Conservation (phyloP, 2,329 filamentous ascomycete genomes). For the Tolypocladium tundrense region DNA sequence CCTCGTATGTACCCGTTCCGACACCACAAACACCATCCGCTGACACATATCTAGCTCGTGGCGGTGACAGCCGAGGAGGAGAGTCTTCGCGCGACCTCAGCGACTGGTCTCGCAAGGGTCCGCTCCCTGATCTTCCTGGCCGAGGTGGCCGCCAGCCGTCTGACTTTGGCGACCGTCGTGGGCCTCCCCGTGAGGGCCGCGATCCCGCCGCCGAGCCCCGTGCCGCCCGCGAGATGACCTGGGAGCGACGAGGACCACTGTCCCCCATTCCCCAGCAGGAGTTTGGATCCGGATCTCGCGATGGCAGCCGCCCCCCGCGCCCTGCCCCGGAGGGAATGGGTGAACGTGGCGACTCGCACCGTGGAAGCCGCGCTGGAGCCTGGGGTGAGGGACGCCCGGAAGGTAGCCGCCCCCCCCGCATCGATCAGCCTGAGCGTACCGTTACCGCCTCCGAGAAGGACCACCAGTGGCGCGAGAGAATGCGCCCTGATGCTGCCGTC, state of each 20-base stretch:
- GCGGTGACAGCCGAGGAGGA: conserved; percentile 45
- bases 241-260: conserved; percentile 90
- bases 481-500: conserved; percentile 66
- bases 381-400: conserved; percentile 70
- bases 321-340: conserved; percentile 41
- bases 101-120: conserved; percentile 90
- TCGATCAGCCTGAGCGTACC: conserved; percentile 58
- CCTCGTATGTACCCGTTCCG: conserved; percentile 60
- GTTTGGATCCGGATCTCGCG: conserved; percentile 37
- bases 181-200: conserved; percentile 32
- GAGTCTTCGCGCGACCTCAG: conserved; percentile 69
- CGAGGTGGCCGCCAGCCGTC: conserved; percentile 35
- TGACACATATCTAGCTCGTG: conserved; percentile 60
- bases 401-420: conserved; percentile 68
- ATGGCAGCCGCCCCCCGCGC: conserved; percentile 39
- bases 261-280: conserved; percentile 55
- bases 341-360: conserved; percentile 45
- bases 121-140: conserved; percentile 62
- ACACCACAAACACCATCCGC: conserved; percentile 4
- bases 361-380: conserved; percentile 58
- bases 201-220: conserved; percentile 51
- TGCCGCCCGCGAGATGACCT: conserved; percentile 65
- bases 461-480: conserved; percentile 83
- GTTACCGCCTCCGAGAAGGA: conserved; percentile 88
- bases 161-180: conserved; percentile 49